Evolutionary conservation across 1,284 basidiomycete genomes (phyloP), one percentile per base, ranked within the genome.

Genomic region (Pterulicium gracile): DNA sequence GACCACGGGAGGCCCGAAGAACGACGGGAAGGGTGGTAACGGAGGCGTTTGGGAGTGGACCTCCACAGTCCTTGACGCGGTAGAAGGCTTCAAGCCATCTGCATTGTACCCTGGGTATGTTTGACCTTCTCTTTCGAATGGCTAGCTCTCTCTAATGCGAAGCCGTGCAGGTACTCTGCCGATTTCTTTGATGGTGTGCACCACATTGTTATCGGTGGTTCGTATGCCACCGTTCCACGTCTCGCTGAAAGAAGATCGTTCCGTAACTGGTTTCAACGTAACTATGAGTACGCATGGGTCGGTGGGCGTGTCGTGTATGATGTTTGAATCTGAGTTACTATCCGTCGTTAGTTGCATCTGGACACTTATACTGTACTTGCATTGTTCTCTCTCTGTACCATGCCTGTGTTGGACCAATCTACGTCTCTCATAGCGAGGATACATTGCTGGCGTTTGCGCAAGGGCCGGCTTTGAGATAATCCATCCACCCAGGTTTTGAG

Each of bases 1-100:
- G 19, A 85, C 83, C 43, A 77, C 71, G 3, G 84, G 77, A 44
- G 60, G 66, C 50, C 62, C 61, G 46, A 65, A 61, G 50, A 54
- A 60, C 36, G 68, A 61, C 24, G 73, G 76, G 2, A 73, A 66
- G 58, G 83, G 84, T 20, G 81, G 83, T 55, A 97, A 98, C 55
- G 95, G 95, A 15, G 95, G 95, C 15, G 85, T 96, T n/a, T 98
- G 93, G 92, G 93, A 97, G 67, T 98, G 94, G 94, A 97, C 95
- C 2, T 84, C 82, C 19, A 93, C 91, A 4, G 53, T 72, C 21
- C 77, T 95, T 45, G 77, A 79, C 21, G 72, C 68, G 32, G 73
- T 80, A 54, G 80, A 88, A 2, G 92, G 90, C 0, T 98, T 86
- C 60, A 68, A 72, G 42, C 68, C 79, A 5, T 90, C 88, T 2